phyloP scores from a whole-genome alignment of 768 basidiomycete species.

The Hygrophoropsis aurantiaca region DNA sequence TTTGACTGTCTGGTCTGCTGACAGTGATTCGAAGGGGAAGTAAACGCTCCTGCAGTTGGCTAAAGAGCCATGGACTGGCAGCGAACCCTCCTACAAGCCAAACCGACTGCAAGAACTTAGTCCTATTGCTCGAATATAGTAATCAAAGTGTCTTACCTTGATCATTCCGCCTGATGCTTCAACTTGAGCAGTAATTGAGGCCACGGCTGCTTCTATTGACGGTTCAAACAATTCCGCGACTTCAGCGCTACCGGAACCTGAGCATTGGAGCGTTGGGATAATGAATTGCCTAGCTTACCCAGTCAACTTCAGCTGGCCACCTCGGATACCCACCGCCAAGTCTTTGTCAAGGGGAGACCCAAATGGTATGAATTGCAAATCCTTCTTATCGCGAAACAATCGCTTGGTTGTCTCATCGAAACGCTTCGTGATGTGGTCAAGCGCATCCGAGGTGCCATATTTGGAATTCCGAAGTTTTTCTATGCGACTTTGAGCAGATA shows the following conservation, averaged over 20 bases:
- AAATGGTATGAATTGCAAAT: constrained; percentile 71
- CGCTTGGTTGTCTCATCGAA: constrained; percentile 86
- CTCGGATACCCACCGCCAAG: constrained; percentile 62
- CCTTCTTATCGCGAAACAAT: constrained; percentile 66
- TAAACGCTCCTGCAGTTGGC: constrained; percentile 71
- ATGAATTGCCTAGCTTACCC: constrained; percentile 47
- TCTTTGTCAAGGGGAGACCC: constrained; percentile 82
- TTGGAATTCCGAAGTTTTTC: constrained; percentile 73
- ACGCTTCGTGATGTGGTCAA: constrained; percentile 77
- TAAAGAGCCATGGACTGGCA: constrained; percentile 78
- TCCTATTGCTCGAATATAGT: not conserved
- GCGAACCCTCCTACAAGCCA: constrained; percentile 85
- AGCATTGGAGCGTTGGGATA: constrained; percentile 2
- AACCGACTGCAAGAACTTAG: constrained; percentile 52
- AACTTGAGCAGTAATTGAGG: constrained; percentile 70
- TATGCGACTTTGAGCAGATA: constrained; percentile 26
- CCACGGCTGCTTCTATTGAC: constrained; percentile 70
- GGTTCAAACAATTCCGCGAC: constrained; percentile 79
- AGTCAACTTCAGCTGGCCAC: constrained; percentile 68
- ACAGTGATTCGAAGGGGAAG: constrained; percentile 55
- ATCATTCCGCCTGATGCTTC: constrained; percentile 67
- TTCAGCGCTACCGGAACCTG: constrained; percentile 30
- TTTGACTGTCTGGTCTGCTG: constrained; percentile 77
- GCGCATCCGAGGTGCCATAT: constrained; percentile 67
- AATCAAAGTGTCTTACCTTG: constrained; percentile 40